phyloP scores from a whole-genome alignment of 2,329 filamentous ascomycete species.

The Diaporthe ampelina region DNA sequence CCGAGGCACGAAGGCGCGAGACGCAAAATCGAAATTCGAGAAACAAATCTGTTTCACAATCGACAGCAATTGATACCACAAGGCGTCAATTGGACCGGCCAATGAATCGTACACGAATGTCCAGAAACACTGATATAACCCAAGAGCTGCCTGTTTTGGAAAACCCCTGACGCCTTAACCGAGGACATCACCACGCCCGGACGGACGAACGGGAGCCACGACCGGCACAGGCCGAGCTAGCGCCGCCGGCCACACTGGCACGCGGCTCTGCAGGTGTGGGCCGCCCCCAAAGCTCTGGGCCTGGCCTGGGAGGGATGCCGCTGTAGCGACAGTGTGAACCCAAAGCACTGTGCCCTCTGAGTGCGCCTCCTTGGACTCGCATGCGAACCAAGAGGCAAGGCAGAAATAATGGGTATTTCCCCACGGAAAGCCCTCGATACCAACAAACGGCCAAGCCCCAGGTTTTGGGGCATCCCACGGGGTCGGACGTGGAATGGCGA shows the following conservation, averaged over 20 bases:
- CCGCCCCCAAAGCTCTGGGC: neutral
- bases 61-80: neutral
- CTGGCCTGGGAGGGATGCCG: neutral
- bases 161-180: constrained; percentile 17
- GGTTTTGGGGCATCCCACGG: constrained; percentile 22
- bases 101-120: constrained; percentile 14
- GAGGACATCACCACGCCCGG: constrained; percentile 31
- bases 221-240: constrained; percentile 32
- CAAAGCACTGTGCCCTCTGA: neutral
- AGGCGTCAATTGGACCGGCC: neutral
- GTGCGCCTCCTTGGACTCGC: constrained; percentile 5
- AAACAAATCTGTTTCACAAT: neutral
- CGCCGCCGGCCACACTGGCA: neutral
- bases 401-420: constrained; percentile 4
- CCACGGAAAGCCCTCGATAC: constrained; percentile 3
- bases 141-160: constrained; percentile 24
- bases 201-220: constrained; percentile 34
- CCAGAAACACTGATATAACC: neutral
- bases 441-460: neutral
- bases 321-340: neutral
- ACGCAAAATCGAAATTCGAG: neutral
- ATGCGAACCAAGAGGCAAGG: neutral
- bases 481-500: constrained; percentile 10
- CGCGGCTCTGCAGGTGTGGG: constrained; percentile 26
- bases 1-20: constrained; percentile 23